phyloP scores from a whole-genome alignment of 352 stramenopile species.

The Phytophthora chlamydospora region DNA sequence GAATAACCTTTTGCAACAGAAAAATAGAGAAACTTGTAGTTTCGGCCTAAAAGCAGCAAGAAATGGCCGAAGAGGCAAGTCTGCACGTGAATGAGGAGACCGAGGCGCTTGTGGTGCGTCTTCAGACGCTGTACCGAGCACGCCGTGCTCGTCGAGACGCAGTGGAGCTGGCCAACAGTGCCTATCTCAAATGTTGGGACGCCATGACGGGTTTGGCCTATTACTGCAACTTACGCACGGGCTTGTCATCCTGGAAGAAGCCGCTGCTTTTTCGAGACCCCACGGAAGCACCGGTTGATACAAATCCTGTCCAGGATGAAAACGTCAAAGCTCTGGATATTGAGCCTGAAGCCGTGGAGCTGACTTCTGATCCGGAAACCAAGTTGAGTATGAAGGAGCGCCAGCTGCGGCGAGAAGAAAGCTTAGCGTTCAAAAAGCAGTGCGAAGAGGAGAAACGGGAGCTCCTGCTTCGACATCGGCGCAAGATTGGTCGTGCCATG shows the following conservation, averaged over 20 bases:
- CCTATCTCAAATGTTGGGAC: conserved; percentile 63
- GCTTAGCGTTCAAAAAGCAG: conserved; percentile 41
- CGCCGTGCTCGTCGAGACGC: conserved; percentile 37
- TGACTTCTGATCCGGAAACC: conserved; percentile 1
- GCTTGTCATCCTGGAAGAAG: conserved; percentile 52
- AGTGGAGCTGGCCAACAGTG: conserved; percentile 31
- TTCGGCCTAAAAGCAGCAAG: too few relatives aligned
- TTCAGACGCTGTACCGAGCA: conserved; percentile 43
- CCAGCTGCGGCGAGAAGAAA: conserved; percentile 34
- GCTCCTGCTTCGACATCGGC: conserved; percentile 38
- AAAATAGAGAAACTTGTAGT: too few relatives aligned
- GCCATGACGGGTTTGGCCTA: conserved; percentile 45
- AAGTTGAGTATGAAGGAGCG: conserved; percentile 33
- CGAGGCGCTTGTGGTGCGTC: conserved; percentile 32
- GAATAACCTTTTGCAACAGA: too few relatives aligned
- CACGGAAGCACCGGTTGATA: background rate
- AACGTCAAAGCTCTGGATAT: background rate
- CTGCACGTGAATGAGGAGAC: conserved; percentile 6
- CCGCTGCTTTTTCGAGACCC: conserved; percentile 45
- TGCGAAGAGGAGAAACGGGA: conserved; percentile 40
- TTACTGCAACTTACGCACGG: conserved; percentile 56
- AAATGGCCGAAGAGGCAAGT: too few relatives aligned
- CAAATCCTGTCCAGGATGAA: background rate
- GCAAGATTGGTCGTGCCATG: conserved; percentile 46
- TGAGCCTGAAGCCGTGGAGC: background rate